Percentiles rank a stretch among this genome's conserved stretches.
These are phyloP conservation scores for Arthrobotrys megalospora DNA, from an alignment of 2,329 filamentous ascomycete species.

Conservation along the genomic window DNA sequence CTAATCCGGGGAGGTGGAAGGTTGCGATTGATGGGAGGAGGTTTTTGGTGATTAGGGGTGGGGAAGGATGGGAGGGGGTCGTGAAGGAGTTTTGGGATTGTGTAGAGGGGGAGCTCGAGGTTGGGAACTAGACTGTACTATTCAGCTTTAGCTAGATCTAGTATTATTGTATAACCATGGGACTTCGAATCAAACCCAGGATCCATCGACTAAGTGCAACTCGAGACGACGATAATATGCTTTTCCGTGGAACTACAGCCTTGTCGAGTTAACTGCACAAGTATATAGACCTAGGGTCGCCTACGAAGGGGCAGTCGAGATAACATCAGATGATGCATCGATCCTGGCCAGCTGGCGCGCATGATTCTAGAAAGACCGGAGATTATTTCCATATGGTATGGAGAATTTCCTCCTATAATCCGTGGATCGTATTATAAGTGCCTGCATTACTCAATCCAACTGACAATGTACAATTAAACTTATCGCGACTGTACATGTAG, in stretches of 20 bases:
- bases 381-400: not conserved
- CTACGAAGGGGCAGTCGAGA: too few relatives aligned
- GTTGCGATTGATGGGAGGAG: conserved; percentile 73
- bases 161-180: too few relatives aligned
- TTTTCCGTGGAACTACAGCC: too few relatives aligned
- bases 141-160: too few relatives aligned
- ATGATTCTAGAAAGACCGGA: not conserved
- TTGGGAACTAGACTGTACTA: conserved; percentile 15
- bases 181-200: too few relatives aligned
- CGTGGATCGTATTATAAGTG: not conserved
- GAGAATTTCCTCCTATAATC: not conserved
- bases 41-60: conserved; percentile 71
- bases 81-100: conserved; percentile 71
- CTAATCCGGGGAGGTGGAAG: conserved; percentile 74
- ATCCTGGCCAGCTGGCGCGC: not conserved
- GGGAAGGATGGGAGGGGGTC: conserved; percentile 68
- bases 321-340: not conserved
- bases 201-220: too few relatives aligned
- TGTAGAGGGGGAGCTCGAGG: conserved; percentile 67
- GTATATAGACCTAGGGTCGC: too few relatives aligned
- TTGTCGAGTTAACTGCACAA: too few relatives aligned
- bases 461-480: too few relatives aligned
- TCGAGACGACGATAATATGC: too few relatives aligned
- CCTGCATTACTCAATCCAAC: not conserved
- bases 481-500: not conserved